Evolutionary conservation across 2,329 filamentous ascomycete genomes (phyloP).

Genomic region (Fusarium decemcellulare): DNA sequence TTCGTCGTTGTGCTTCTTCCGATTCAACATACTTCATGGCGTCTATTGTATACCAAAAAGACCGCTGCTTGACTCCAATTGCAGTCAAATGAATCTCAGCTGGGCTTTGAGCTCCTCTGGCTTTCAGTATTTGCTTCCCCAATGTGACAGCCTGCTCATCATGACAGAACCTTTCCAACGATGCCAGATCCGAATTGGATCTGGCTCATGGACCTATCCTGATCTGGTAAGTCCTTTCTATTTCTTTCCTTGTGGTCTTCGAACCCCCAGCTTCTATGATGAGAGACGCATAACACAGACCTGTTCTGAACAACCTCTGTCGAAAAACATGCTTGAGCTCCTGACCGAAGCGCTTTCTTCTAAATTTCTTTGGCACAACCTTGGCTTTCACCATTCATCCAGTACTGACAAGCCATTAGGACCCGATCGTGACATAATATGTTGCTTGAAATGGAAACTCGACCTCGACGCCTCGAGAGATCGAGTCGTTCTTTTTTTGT

Average conservation of each 20-base stretch:
- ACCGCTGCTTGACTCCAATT: not conserved
- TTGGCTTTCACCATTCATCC: conserved; percentile 13
- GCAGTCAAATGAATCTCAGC: not conserved
- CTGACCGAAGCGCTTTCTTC: conserved; percentile 40
- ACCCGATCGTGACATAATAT: conserved; percentile 9
- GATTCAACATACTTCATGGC: not conserved
- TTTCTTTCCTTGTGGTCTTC: not conserved
- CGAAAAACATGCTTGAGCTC: conserved; percentile 46
- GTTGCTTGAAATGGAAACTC: conserved; percentile 28
- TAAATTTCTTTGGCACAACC: conserved; percentile 3
- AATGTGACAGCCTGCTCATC: conserved; percentile 7
- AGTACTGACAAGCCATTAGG: conserved; percentile 33
- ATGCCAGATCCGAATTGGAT: not conserved
- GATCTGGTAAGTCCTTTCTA: conserved; percentile 24
- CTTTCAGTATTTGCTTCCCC: not conserved
- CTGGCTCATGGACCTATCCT: not conserved
- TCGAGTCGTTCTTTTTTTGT: conserved; percentile 18
- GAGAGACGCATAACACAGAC: conserved; percentile 52
- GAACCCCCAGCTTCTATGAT: conserved; percentile 42
- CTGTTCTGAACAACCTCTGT: conserved; percentile 52
- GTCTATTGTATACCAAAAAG: not conserved
- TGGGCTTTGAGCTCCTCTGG: not conserved
- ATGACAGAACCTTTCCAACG: not conserved
- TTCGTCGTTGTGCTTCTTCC: not conserved
- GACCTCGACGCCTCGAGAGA: conserved; percentile 17